phyloP scores from a whole-genome alignment of 805 yeast species.

The Candida xiaguanensis region DNA sequence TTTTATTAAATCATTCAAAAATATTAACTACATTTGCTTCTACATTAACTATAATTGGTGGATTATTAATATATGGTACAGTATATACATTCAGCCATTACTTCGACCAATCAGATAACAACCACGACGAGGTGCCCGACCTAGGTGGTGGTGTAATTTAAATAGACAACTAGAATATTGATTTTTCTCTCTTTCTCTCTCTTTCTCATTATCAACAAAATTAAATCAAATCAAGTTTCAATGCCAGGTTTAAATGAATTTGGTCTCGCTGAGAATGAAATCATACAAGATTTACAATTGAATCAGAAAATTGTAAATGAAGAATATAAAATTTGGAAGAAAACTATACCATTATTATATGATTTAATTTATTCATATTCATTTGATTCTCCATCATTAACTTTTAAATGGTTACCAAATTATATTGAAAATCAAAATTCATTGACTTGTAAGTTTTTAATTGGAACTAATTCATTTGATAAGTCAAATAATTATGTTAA shows the following conservation, averaged over 20 bases:
- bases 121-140: conserved; percentile 19
- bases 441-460: conserved; percentile 35
- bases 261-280: conserved; percentile 31
- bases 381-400: conserved; percentile 65
- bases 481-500: conserved; percentile 46
- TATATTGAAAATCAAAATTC: conserved; percentile 28
- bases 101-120: conserved; percentile 47
- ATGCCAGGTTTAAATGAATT: conserved; percentile 11
- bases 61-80: conserved; percentile 76
- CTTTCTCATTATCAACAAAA: no score
- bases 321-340: conserved; percentile 79
- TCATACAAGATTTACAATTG: conserved; percentile 45
- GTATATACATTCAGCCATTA: conserved; percentile 79
- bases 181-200: no score
- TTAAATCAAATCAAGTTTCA: no score
- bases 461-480: conserved; percentile 46
- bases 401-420: conserved; percentile 65
- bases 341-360: conserved; percentile 74
- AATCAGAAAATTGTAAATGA: conserved; percentile 67
- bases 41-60: conserved; percentile 77
- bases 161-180: conserved; percentile 2
- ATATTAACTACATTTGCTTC: conserved; percentile 69
- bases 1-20: conserved; percentile 71
- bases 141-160: conserved; percentile 24
- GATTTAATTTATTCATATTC: conserved; percentile 68